Evolutionary conservation across 139 green algal species (phyloP), one percentile per base, ranked within the genome.

Genomic region (Coelastrella sp.): DNA sequence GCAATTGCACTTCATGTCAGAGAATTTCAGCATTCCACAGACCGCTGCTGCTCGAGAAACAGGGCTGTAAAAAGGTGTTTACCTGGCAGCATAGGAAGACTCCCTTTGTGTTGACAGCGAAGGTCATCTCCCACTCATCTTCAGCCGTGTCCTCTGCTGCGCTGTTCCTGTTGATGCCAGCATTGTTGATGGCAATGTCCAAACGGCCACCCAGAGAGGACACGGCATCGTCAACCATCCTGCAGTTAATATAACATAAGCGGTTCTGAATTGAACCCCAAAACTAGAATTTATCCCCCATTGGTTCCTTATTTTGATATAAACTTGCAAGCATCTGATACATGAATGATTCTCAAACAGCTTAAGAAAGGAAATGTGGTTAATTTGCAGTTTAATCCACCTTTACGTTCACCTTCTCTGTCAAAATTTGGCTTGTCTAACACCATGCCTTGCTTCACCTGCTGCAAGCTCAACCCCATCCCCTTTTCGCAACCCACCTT

Each of bases 111-210:
- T 95, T 95, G 59, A 95, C 27, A n/a, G 85, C 72, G 66, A 95
- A 95, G n/a, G 92, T 95, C 7, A 83, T 27, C 61, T 93, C 89
- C 92, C 92, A 95, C 12, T 95, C 91, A 27, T 91, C 49, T 59
- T 93, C 91, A 22, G 91, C 59, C 15, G 89, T 93, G 60, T 93
- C 91, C 61, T 95, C 92, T 35, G 91, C 92, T 19, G 91, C 91
- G 58, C 82, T 87, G 92, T 93, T 95, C 12, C 61, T 63, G 85
- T 95, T 95, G 89, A 95, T 92, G 87, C 92, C 92, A 8, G 92
- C 92, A 80, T 95, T 95, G 87, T 95, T 95, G 83, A 95, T 85
- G 7, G 91, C 92, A 58, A 95, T 93, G 83, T 95, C 61, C n/a
- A 95, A 73, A 8, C 68, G 15, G 20, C 89, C 85, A 4, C 92